phyloP scores from a whole-genome alignment of 1,284 basidiomycete genomes.

The Sporisorium exsertum region DNA sequence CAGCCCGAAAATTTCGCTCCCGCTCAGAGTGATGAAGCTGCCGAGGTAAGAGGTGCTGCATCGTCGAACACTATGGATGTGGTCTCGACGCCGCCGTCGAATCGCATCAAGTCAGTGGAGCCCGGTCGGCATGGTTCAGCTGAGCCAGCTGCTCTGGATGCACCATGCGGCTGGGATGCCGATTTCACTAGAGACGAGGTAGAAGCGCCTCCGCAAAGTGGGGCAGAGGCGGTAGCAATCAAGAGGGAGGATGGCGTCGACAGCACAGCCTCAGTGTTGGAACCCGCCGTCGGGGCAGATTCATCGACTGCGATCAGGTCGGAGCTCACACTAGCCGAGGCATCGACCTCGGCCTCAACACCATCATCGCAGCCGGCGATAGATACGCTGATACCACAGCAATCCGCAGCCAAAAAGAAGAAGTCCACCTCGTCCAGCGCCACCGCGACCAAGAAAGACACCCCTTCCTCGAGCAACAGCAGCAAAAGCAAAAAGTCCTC shows the following conservation, averaged over 20 bases:
- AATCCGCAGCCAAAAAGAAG: slow-evolving; percentile 29
- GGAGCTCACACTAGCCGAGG: background rate
- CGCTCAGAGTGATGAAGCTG: background rate
- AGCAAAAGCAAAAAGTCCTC: slow-evolving; percentile 20
- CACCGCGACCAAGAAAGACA: slow-evolving; percentile 13
- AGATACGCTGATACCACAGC: background rate
- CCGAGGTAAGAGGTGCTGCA: background rate
- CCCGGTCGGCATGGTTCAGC: slow-evolving; percentile 2
- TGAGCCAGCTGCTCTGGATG: background rate
- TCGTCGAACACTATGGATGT: slow-evolving; percentile 13
- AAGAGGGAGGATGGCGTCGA: slow-evolving; percentile 7
- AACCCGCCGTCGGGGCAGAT: background rate
- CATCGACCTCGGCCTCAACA: background rate
- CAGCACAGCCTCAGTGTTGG: background rate
- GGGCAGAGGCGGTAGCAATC: background rate
- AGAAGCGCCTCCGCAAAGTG: background rate
- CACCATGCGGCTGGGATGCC: background rate
- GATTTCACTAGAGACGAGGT: background rate
- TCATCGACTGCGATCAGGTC: slow-evolving; percentile 3
- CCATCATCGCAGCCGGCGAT: background rate
- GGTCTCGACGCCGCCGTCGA: slow-evolving; percentile 24
- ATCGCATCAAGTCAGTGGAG: slow-evolving; percentile 29
- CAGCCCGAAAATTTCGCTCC: background rate
- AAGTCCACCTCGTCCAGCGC: slow-evolving; percentile 10
- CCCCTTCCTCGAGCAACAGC: slow-evolving; percentile 3